A percentile compares a stretch with the other conserved stretches of the same genome.
Evolutionary conservation across 78 protist species (phyloP).

Genomic region (Dictyostelium capitatum): DNA sequence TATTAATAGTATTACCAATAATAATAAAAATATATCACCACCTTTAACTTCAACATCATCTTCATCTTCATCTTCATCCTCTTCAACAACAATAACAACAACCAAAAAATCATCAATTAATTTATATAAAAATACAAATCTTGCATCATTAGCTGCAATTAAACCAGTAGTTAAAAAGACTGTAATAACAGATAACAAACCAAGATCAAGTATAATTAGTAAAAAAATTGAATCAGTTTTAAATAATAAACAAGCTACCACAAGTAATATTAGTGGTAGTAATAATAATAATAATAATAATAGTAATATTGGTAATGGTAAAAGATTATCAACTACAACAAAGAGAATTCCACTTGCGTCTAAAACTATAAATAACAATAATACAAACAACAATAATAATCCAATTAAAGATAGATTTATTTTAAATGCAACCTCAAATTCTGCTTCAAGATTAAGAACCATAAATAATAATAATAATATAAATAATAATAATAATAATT

Average conservation of each 20-base stretch:
- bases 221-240: not conserved
- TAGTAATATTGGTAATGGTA: not conserved
- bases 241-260: not conserved
- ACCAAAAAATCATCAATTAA: not conserved
- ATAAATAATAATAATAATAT: not conserved
- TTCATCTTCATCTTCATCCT: too few relatives aligned
- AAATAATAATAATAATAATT: not conserved
- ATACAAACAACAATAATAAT: not conserved
- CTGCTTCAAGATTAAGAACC: not conserved
- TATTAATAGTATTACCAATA: not conserved
- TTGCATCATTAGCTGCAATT: not conserved
- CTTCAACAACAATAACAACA: not conserved
- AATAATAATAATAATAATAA: not conserved
- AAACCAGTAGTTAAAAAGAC: conserved; percentile 4
- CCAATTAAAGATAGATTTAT: not conserved
- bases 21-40: not conserved
- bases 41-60: too few relatives aligned
- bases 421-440: not conserved
- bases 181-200: not conserved
- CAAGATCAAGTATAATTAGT: not conserved
- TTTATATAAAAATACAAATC: not conserved
- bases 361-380: not conserved
- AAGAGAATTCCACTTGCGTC: not conserved
- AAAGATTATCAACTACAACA: not conserved
- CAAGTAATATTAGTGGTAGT: not conserved